Conservation (phyloP, 1,139 yeast genomes). For the Pichia sp. region DNA sequence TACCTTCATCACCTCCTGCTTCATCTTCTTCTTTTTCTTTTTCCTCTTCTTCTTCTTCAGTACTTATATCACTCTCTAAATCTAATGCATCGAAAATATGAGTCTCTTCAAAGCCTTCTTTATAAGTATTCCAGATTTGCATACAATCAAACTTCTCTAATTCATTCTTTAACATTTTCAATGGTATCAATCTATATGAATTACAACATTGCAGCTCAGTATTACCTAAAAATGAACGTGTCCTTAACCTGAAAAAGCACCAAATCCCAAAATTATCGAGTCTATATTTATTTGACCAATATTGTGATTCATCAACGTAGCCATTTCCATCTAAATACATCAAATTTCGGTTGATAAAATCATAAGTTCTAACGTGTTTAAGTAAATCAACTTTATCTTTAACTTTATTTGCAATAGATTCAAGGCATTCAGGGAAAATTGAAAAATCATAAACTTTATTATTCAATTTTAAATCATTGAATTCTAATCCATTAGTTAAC, state of each 20-base stretch:
- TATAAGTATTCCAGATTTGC: slow-evolving; percentile 3
- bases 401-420: not conserved
- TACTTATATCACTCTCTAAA: slow-evolving; percentile 2
- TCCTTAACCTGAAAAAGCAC: slow-evolving; percentile 11
- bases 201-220: slow-evolving; percentile 11
- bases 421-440: slow-evolving; percentile 12
- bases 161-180: not conserved
- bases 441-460: slow-evolving; percentile 11
- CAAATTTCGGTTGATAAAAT: not conserved
- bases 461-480: not conserved
- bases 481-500: slow-evolving; percentile 5
- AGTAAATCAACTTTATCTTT: slow-evolving; percentile 1
- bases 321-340: slow-evolving; percentile 2
- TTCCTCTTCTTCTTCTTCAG: not conserved
- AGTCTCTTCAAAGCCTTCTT: not conserved
- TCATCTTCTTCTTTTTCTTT: not conserved
- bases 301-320: too few relatives aligned
- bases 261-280: slow-evolving; percentile 7
- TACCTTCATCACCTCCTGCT: not conserved
- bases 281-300: not conserved
- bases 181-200: not conserved
- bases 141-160: not conserved
- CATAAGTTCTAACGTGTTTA: slow-evolving; percentile 5
- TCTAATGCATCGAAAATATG: slow-evolving; percentile 2
- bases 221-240: slow-evolving; percentile 1